A percentile compares a stretch with the other conserved stretches of the same genome.
These are phyloP conservation scores for Oryza punctata DNA, from an alignment of 176 grass and related monocot genomes.

Conservation along the genomic window DNA sequence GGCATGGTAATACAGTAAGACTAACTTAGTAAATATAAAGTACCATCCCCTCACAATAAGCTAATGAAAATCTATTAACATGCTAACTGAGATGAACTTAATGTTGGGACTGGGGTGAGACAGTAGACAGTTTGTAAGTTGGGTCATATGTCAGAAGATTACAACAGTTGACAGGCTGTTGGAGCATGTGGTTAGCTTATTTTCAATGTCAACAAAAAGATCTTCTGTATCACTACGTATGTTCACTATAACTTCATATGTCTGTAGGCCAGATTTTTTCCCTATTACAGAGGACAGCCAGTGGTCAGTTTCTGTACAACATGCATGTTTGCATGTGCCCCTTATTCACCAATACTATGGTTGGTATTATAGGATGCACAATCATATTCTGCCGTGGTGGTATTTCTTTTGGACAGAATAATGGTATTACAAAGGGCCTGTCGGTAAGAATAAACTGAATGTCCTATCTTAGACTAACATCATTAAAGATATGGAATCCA, in stretches of 20 bases:
- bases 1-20: background rate
- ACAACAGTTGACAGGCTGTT: background rate
- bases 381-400: background rate
- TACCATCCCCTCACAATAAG: background rate
- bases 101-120: background rate
- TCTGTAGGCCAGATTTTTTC: background rate
- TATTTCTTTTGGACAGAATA: background rate
- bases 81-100: slow-evolving; percentile 11
- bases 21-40: background rate
- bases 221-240: background rate
- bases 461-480: no score
- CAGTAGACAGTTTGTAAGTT: background rate
- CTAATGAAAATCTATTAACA: background rate
- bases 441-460: background rate
- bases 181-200: background rate
- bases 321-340: background rate
- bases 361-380: background rate
- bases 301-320: background rate
- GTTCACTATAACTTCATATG: background rate
- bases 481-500: no score
- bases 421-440: background rate
- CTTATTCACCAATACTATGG: background rate
- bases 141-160: background rate
- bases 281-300: background rate
- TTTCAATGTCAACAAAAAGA: background rate